Evolutionary conservation across 176 grass and related monocot species (phyloP), one percentile per base, ranked within the genome.

Genomic region (Secale cereale): DNA sequence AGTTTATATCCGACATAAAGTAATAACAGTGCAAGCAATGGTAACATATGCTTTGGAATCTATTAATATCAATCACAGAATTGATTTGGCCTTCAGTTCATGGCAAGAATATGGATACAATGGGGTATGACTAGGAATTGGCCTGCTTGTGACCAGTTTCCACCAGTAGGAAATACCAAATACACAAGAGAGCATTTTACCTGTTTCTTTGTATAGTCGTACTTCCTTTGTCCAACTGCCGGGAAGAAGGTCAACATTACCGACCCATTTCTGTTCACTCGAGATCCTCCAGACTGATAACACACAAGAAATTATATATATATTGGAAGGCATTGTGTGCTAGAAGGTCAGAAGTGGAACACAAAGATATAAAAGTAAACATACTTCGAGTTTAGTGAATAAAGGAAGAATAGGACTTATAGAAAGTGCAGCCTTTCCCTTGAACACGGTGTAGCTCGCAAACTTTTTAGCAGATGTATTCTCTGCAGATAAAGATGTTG

Each of bases 141-240:
- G 23, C 54, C 57, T 66, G 39, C 12, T 23, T 70, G 27, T 14
- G 8, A 54, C 13, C 54, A 82, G 28, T 62, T 76, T 37, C 61
- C 3, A 65, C 39, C 56, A 72, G 8, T 35, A 70, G 4, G 39
- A 81, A 85, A 73, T 17, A 89, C 59, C 32, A 87, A 50, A 19
- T 67, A 59, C 27, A 84, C 56, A 81, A 66, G 20, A 67, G 35
- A 75, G 80, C 39, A 25, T 74, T 14, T 16, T 86, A 98, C 97
- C 93, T 92, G 97, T 78, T 87, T 98, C 86, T 91, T 95, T 25
- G 94, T 52, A 91, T 89, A 98, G 87, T 98, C 89, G 74, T 98
- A 98, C 84, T 92, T 98, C 61, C 88, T 88, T 65, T 41, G 76
- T 61, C 89, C 97, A 89, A 95, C 35, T 50, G 97, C 93, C 4